Evolutionary conservation across 192 early-diverging fungal genomes (phyloP).

Genomic region (Coemansia sp.): DNA sequence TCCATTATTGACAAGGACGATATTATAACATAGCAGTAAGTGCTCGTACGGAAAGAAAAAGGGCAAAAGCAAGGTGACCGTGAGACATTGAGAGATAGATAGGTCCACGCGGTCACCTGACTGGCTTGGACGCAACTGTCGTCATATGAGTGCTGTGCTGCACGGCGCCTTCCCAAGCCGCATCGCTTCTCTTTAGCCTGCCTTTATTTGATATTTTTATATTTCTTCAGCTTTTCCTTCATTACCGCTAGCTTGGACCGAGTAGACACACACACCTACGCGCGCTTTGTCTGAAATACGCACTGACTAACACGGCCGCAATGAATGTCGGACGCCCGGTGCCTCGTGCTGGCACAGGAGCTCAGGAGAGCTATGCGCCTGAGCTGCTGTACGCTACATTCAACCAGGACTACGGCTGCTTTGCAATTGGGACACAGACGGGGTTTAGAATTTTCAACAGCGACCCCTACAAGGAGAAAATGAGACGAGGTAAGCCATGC

Average conservation of each 20-base stretch:
- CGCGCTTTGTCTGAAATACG: not conserved
- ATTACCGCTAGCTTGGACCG: not conserved
- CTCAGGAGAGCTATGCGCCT: conserved; percentile 50
- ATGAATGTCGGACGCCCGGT: conserved; percentile 53
- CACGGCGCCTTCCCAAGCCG: not conserved
- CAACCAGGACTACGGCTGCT: conserved; percentile 85
- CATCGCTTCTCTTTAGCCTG: not conserved
- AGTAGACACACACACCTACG: not conserved
- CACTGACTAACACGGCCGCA: not conserved
- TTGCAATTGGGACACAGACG: conserved; percentile 76
- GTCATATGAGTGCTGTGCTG: not conserved
- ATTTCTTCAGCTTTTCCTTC: not conserved
- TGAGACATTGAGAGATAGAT: not conserved
- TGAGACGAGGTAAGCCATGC: conserved; percentile 58
- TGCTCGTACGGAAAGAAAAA: not conserved
- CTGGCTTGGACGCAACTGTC: not conserved
- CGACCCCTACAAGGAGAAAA: conserved; percentile 82
- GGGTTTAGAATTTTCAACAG: conserved; percentile 86
- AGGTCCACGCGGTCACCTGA: not conserved
- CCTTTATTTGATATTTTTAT: not conserved
- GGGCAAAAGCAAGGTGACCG: not conserved
- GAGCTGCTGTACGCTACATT: conserved; percentile 75
- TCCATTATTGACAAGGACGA: conserved; percentile 60
- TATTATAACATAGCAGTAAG: not conserved
- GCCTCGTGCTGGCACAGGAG: conserved; percentile 31